These are phyloP conservation scores for Parafenestella ontariensis DNA, from an alignment of 2,329 filamentous ascomycete species.

Conservation along the genomic window DNA sequence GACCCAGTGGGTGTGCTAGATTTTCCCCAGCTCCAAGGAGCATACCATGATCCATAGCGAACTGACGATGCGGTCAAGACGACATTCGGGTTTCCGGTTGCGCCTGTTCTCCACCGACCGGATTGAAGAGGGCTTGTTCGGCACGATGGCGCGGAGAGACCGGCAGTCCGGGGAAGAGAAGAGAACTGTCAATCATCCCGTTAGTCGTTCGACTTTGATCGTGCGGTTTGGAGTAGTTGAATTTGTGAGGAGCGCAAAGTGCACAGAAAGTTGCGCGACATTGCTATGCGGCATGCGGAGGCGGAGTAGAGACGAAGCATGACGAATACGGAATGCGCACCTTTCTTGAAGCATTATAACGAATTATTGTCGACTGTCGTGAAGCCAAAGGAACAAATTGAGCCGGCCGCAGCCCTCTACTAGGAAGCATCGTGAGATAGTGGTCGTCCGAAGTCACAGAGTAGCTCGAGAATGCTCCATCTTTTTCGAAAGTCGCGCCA, in stretches of 20 bases:
- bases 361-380: slow-evolving; percentile 28
- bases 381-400: slow-evolving; percentile 32
- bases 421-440: slow-evolving; percentile 56
- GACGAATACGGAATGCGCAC: slow-evolving; percentile 26
- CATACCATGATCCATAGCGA: slow-evolving; percentile 45
- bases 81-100: slow-evolving; percentile 18
- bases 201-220: slow-evolving; percentile 10
- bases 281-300: slow-evolving; percentile 13
- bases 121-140: slow-evolving; percentile 37
- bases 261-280: neutral
- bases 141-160: slow-evolving; percentile 25
- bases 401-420: slow-evolving; percentile 54
- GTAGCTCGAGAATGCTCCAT: slow-evolving; percentile 23
- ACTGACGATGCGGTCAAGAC: slow-evolving; percentile 34
- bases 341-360: slow-evolving; percentile 40
- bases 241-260: neutral
- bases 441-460: slow-evolving; percentile 33
- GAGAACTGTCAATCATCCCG: slow-evolving; percentile 36
- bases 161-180: slow-evolving; percentile 32
- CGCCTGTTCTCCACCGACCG: slow-evolving; percentile 34
- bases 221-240: neutral
- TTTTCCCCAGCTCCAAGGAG: slow-evolving; percentile 44
- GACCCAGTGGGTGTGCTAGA: slow-evolving; percentile 31
- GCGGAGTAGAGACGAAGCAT: neutral
- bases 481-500: slow-evolving; percentile 33